These are phyloP conservation scores for Solanum lycopersicoides DNA, from an alignment of 257 asterid species.

Conservation along the genomic window DNA sequence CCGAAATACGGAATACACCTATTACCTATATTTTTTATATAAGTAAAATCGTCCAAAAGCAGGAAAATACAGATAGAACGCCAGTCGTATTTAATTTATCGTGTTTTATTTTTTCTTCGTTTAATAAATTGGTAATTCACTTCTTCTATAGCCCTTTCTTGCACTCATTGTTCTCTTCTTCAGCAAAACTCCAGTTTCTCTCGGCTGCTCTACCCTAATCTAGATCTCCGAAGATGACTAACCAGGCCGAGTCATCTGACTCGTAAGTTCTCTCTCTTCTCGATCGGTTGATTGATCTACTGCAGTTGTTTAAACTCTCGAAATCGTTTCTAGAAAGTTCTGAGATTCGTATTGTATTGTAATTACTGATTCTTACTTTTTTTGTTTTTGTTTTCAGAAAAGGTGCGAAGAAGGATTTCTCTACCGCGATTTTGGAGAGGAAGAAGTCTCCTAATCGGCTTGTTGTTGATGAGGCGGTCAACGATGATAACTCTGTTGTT, in stretches of 20 bases:
- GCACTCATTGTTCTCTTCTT: neutral
- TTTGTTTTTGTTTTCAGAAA: constrained; percentile 27
- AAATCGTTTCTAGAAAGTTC: constrained; percentile 1
- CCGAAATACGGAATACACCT: neutral
- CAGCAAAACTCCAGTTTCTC: neutral
- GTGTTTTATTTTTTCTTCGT: neutral
- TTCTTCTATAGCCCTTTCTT: neutral
- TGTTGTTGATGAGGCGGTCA: constrained; percentile 81
- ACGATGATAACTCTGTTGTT: constrained; percentile 79
- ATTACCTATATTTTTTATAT: neutral
- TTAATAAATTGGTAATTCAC: neutral
- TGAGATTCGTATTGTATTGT: neutral
- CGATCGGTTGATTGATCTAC: neutral
- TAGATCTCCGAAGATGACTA: constrained; percentile 27
- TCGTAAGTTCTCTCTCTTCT: constrained; percentile 34
- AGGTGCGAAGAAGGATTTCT: constrained; percentile 63
- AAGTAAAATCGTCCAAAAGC: neutral
- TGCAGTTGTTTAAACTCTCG: neutral
- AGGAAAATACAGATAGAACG: neutral
- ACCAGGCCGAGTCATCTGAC: constrained; percentile 75
- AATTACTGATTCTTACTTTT: neutral
- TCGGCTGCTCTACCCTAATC: neutral
- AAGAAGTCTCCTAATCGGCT: constrained; percentile 81
- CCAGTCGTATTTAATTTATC: neutral
- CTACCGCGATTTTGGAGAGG: constrained; percentile 83